A percentile compares a stretch with the other conserved stretches of the same genome.
phyloP scores from a whole-genome alignment of 768 basidiomycete genomes.

The Rossbeevera mucosa region DNA sequence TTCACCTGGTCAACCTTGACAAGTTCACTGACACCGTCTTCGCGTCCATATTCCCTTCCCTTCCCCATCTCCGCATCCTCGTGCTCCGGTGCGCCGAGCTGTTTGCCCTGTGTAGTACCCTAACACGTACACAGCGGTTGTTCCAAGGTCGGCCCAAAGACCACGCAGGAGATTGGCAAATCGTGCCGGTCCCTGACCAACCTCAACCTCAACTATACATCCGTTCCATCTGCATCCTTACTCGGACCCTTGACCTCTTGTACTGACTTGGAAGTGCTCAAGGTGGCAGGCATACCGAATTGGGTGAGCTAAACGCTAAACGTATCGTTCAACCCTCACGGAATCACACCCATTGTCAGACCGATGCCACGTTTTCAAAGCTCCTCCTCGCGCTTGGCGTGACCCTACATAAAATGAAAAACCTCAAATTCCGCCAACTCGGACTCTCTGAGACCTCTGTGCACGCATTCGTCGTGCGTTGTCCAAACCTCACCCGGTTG shows the following conservation, averaged over 20 bases:
- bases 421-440: conserved; percentile 56
- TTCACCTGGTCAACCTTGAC: conserved; percentile 49
- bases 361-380: conserved; percentile 50
- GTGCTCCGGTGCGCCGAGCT: conserved; percentile 46
- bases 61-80: conserved; percentile 44
- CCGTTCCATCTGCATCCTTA: conserved; percentile 46
- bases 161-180: conserved; percentile 40
- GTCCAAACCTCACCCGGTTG: conserved; percentile 49
- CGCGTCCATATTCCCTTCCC: conserved; percentile 42
- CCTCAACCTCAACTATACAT: conserved; percentile 61
- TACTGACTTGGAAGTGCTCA: conserved; percentile 47
- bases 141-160: conserved; percentile 49
- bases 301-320: conserved; percentile 43
- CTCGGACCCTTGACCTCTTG: conserved; percentile 38
- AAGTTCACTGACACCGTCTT: conserved; percentile 51
- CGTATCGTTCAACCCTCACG: background rate
- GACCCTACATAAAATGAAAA: conserved; percentile 31
- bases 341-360: conserved; percentile 35
- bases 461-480: conserved; percentile 37
- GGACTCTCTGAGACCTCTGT: conserved; percentile 48
- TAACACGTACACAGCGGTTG: conserved; percentile 46
- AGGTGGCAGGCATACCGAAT: conserved; percentile 56
- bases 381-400: conserved; percentile 33
- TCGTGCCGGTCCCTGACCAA: conserved; percentile 41
- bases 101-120: conserved; percentile 6